Conservation (phyloP, 2,329 filamentous ascomycete genomes). For the Erysiphe pulchra region DNA sequence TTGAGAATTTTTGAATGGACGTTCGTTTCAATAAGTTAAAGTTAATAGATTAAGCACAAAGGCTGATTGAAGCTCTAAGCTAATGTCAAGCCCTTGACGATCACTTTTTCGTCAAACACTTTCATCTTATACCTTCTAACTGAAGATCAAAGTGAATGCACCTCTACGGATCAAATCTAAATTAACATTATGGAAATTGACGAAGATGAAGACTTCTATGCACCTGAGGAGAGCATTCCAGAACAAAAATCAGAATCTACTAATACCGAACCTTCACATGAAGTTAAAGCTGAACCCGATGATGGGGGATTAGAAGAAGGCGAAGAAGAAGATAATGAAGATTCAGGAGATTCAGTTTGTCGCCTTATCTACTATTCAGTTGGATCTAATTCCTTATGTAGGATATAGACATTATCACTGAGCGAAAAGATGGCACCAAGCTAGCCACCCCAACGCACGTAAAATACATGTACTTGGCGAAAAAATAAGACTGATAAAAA, state of each 20-base stretch:
- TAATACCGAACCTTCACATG: background rate
- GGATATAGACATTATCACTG: slow-evolving; percentile 44
- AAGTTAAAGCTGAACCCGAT: slow-evolving; percentile 13
- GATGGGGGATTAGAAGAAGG: slow-evolving; percentile 35
- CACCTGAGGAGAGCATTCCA: slow-evolving; percentile 26
- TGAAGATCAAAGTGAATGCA: no score
- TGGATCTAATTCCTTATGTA: slow-evolving; percentile 11
- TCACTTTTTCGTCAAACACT: no score
- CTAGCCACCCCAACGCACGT: slow-evolving; percentile 31
- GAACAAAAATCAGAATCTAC: slow-evolving; percentile 4
- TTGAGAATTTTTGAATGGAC: no score
- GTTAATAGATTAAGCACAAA: no score
- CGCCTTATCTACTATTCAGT: background rate
- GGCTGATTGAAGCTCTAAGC: no score
- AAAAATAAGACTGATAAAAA: slow-evolving; percentile 3
- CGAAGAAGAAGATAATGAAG: slow-evolving; percentile 35
- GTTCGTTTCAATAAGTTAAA: no score
- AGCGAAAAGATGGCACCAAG: slow-evolving; percentile 37
- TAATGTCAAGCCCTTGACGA: no score
- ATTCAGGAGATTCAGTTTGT: slow-evolving; percentile 26
- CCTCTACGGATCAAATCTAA: no score
- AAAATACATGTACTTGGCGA: background rate
- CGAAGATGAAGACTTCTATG: slow-evolving; percentile 42
- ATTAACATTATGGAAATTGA: slow-evolving; percentile 30
- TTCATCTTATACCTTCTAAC: no score